Base-by-base conservation (phyloP, 2,329 filamentous ascomycete genomes). In the Daldinia sp. region DNA sequence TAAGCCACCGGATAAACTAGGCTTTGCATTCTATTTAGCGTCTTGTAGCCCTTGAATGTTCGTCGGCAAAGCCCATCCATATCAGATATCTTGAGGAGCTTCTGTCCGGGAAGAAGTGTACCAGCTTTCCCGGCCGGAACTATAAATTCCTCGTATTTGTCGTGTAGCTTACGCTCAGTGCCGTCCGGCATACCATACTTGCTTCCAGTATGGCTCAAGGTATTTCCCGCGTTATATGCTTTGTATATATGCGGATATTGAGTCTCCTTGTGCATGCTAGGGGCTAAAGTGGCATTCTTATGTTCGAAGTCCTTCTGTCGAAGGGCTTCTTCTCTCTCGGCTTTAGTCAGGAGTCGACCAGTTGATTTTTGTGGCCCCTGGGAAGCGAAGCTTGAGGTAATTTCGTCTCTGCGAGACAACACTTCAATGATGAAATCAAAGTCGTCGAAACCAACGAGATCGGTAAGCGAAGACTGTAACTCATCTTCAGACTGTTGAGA, bases 1-100 rank as follows among this genome's bases (percentile, higher is more conserved):
- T 99, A 98, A 0, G 94, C 95, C 4, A 99, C 92, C 0, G 93
- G 93, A 72, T 97, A 97, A 0, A 98, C 92, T 48, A 99, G 82
- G 75, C 94, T 98, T 79, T 99, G 95, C 96, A 99, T 99, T 25
- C 96, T 90, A 74, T 99, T 99, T 62, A 99, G 84, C 2, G 91
- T 80, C 78, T 94, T 94, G 82, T 99, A 99, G 0, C 94, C 94
- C 73, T 90, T 92, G 80, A 99, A 99, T 0, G 95, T 99, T n/a
- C 86, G 87, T 63, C 87, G 86, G 71, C 95, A 99, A 25, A 99
- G 83, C 0, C 92, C 93, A 76, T 99, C 95, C 81, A 99, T 84
- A 3, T 93, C 90, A 5, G 85, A 81, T 62, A 99, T 94, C 29
- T 88, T 81, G 17, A 99, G 81, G 11, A 98, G 84, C 71, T 87